phyloP scores from a whole-genome alignment of 768 basidiomycete genomes.

The Phaffia australis region DNA sequence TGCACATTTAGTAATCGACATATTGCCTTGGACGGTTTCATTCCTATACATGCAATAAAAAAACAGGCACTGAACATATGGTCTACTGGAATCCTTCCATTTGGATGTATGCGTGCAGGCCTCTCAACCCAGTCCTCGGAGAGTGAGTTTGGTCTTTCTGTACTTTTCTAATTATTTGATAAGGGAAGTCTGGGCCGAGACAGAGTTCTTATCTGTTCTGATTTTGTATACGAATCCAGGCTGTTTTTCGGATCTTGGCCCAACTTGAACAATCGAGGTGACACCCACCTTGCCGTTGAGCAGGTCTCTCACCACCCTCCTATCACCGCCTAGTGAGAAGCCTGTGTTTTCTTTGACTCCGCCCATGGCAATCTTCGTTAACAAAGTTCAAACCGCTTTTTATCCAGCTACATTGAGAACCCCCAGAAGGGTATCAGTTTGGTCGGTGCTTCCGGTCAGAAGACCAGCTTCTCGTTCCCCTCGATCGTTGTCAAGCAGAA shows the following conservation, averaged over 20 bases:
- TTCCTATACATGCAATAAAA: too few species aligned
- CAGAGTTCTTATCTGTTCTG: not conserved
- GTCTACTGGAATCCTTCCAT: too few species aligned
- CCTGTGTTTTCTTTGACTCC: not conserved
- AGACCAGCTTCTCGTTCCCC: conserved; percentile 75
- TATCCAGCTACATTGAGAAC: conserved; percentile 59
- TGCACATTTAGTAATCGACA: conserved; percentile 17
- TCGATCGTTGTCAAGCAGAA: conserved; percentile 72
- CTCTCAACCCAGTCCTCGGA: conserved; percentile 89
- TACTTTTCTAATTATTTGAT: not conserved
- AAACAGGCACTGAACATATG: too few species aligned
- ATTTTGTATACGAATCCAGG: conserved; percentile 38
- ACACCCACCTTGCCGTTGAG: conserved; percentile 74
- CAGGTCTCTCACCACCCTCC: conserved; percentile 74
- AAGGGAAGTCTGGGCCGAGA: conserved; percentile 46
- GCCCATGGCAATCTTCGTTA: too few species aligned
- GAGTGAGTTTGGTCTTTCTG: conserved; percentile 35
- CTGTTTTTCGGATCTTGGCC: conserved; percentile 88
- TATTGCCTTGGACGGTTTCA: not conserved
- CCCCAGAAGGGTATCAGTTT: conserved; percentile 60
- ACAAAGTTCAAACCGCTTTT: conserved; percentile 31
- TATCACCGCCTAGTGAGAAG: conserved; percentile 38
- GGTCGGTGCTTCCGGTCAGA: conserved; percentile 71
- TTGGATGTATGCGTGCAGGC: conserved; percentile 43
- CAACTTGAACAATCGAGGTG: conserved; percentile 56